These are phyloP conservation scores for Penicillium tannophilum DNA, from an alignment of 495 filamentous ascomycete genomes.

Conservation along the genomic window DNA sequence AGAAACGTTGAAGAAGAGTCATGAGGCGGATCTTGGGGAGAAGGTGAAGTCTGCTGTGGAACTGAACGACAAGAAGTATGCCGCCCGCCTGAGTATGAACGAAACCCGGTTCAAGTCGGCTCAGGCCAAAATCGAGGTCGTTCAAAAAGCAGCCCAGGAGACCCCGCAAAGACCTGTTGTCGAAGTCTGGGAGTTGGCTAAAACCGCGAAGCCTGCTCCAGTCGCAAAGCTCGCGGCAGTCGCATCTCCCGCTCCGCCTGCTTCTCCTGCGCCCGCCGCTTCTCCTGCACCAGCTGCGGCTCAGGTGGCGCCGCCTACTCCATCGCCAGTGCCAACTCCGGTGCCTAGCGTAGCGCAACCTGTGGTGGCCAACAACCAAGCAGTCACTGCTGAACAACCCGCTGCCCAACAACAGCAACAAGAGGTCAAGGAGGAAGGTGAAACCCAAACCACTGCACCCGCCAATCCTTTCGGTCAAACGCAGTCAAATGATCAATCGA, in stretches of 20 bases:
- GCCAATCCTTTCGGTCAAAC: constrained; percentile 38
- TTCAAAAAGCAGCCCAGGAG: constrained; percentile 77
- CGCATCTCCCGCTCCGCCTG: constrained; percentile 9
- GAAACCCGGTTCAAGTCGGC: constrained; percentile 67
- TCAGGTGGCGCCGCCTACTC: not conserved
- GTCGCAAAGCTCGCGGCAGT: constrained; percentile 5
- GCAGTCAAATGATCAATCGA: constrained; percentile 29
- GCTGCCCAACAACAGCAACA: not conserved
- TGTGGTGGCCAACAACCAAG: constrained; percentile 16
- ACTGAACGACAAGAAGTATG: constrained; percentile 60
- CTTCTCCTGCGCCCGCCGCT: constrained; percentile 19
- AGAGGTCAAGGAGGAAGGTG: not conserved
- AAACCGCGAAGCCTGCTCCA: constrained; percentile 60
- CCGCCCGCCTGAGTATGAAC: constrained; percentile 76
- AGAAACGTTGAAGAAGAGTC: constrained; percentile 64
- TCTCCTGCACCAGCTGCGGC: constrained; percentile 18
- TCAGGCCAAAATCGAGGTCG: constrained; percentile 72
- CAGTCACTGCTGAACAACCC: constrained; percentile 5
- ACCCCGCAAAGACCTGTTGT: constrained; percentile 77
- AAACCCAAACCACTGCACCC: constrained; percentile 10
- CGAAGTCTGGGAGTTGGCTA: constrained; percentile 83
- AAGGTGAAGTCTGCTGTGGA: constrained; percentile 49
- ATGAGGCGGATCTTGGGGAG: constrained; percentile 40
- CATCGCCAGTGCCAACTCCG: constrained; percentile 23
- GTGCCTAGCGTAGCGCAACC: not conserved